Conservation (phyloP, 2,329 filamentous ascomycete genomes). For the Exophiala calicioides region DNA sequence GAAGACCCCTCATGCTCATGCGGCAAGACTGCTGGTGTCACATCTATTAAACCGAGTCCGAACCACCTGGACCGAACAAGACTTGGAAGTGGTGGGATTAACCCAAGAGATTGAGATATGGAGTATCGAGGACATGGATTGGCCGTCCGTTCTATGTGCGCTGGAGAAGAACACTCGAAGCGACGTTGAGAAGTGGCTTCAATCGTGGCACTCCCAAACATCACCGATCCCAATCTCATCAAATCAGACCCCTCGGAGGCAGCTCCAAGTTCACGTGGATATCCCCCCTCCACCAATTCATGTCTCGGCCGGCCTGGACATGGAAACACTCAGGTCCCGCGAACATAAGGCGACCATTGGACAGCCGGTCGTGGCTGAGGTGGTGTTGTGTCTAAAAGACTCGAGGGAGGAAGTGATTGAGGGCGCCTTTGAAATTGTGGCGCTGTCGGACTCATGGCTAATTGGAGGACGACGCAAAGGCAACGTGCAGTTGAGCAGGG, state of each 20-base stretch:
- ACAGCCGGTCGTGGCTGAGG: constrained; percentile 49
- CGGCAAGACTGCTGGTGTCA: constrained; percentile 55
- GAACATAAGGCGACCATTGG: constrained; percentile 40
- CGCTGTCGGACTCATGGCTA: constrained; percentile 75
- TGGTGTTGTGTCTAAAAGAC: constrained; percentile 34
- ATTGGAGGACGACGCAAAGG: constrained; percentile 78
- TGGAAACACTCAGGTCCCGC: constrained; percentile 27
- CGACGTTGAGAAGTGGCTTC: constrained; percentile 54
- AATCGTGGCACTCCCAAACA: constrained; percentile 56
- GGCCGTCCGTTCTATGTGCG: constrained; percentile 54
- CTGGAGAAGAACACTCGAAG: constrained; percentile 48
- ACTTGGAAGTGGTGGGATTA: constrained; percentile 58
- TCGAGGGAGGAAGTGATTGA: constrained; percentile 64
- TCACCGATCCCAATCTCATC: constrained; percentile 15
- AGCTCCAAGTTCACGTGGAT: constrained; percentile 85
- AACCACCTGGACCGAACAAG: constrained; percentile 47
- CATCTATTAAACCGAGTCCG: constrained; percentile 51
- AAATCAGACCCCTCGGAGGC: constrained; percentile 40
- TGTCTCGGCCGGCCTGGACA: constrained; percentile 69
- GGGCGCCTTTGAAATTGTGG: constrained; percentile 74
- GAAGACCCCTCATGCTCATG: constrained; percentile 47
- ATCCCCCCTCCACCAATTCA: constrained; percentile 81
- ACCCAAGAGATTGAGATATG: constrained; percentile 55
- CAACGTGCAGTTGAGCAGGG: constrained; percentile 40
- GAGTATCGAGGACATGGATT: constrained; percentile 54